Evolutionary conservation across 768 basidiomycete species (phyloP).

Genomic region (Leccinum broughii): DNA sequence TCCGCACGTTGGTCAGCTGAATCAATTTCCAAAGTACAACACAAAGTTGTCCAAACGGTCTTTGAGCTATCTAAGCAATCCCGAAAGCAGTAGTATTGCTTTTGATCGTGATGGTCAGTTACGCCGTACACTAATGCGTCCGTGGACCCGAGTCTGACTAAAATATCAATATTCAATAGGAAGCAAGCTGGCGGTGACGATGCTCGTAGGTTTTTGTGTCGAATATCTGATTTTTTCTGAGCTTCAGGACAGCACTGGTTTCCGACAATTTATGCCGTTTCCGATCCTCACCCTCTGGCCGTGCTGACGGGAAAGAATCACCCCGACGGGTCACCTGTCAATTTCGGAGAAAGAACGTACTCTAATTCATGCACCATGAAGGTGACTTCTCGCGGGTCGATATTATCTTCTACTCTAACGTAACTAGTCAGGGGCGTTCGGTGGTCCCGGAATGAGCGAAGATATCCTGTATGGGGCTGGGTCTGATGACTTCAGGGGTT

Average conservation of each 20-base stretch:
- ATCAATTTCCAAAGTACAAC: slow-evolving; percentile 41
- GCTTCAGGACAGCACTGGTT: slow-evolving; percentile 51
- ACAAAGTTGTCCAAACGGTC: slow-evolving; percentile 47
- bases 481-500: slow-evolving; percentile 80
- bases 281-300: slow-evolving; percentile 70
- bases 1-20: slow-evolving; percentile 25
- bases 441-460: slow-evolving; percentile 50
- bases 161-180: slow-evolving; percentile 41
- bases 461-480: slow-evolving; percentile 72
- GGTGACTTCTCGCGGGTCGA: slow-evolving; percentile 36
- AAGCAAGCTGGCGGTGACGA: slow-evolving; percentile 60
- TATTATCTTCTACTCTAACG: not conserved
- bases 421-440: slow-evolving; percentile 72
- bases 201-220: slow-evolving; percentile 49
- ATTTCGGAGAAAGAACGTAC: slow-evolving; percentile 53
- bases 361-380: slow-evolving; percentile 79
- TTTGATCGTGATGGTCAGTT: slow-evolving; percentile 67
- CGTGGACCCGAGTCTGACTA: not conserved
- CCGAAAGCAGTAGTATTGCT: slow-evolving; percentile 65
- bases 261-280: slow-evolving; percentile 69
- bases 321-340: slow-evolving; percentile 54
- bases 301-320: slow-evolving; percentile 59
- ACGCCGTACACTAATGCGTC: slow-evolving; percentile 5
- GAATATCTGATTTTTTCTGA: not conserved
- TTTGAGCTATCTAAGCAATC: slow-evolving; percentile 45